These are phyloP conservation scores for Calonectria naviculata DNA, from an alignment of 2,329 filamentous ascomycete genomes.

Conservation along the genomic window DNA sequence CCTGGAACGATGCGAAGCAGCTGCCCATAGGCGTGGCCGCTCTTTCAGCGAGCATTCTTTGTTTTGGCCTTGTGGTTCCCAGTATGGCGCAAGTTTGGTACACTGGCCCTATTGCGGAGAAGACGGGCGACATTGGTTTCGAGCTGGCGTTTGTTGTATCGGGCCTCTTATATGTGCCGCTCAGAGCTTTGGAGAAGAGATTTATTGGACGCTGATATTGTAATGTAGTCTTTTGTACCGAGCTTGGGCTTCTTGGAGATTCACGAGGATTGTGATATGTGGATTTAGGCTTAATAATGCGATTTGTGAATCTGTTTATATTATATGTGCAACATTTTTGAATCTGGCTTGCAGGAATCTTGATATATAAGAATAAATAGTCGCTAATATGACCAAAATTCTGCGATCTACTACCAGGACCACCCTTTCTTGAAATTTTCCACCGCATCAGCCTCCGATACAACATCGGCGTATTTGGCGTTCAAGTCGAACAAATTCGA, in stretches of 20 bases:
- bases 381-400: not conserved
- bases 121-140: constrained; percentile 69
- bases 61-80: constrained; percentile 60
- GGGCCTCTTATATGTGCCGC: constrained; percentile 49
- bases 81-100: constrained; percentile 67
- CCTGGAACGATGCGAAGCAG: constrained; percentile 54
- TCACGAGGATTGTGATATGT: not conserved
- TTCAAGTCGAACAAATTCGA: constrained; percentile 58
- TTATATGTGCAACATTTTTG: too few species aligned
- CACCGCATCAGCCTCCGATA: constrained; percentile 53
- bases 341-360: too few species aligned
- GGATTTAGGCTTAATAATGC: not conserved
- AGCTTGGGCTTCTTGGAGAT: not conserved
- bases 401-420: constrained; percentile 22
- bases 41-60: constrained; percentile 51
- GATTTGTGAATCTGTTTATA: too few species aligned
- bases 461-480: constrained; percentile 59
- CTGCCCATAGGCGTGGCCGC: constrained; percentile 54
- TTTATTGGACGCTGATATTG: constrained; percentile 4
- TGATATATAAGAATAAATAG: too few species aligned
- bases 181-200: constrained; percentile 52
- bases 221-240: not conserved
- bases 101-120: constrained; percentile 63
- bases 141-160: constrained; percentile 65
- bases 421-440: constrained; percentile 51